A percentile compares a stretch with the other conserved stretches of the same genome.
Conservation (phyloP, 192 early-diverging fungal genomes). For the Coemansia sp. region DNA sequence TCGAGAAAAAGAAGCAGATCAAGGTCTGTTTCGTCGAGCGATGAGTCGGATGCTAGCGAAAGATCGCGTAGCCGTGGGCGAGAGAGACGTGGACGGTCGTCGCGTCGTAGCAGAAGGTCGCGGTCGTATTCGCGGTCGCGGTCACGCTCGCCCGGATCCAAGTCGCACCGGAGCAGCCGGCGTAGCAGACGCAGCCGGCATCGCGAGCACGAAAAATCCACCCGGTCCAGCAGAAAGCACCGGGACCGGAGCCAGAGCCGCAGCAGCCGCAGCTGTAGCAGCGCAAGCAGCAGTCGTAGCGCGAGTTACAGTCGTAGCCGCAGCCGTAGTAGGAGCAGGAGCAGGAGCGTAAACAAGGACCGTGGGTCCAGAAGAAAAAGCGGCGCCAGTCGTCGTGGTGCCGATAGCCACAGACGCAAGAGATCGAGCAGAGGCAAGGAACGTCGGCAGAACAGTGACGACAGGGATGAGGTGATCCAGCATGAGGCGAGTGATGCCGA, state of each 20-base stretch:
- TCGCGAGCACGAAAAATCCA: background rate
- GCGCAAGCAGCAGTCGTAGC: slow-evolving; percentile 7
- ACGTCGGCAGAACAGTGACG: background rate
- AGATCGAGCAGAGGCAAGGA: background rate
- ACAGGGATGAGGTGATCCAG: background rate
- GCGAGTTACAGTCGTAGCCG: slow-evolving; percentile 7
- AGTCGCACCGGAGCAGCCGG: slow-evolving; percentile 15
- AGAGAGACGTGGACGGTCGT: slow-evolving; percentile 4
- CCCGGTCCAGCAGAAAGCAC: slow-evolving; percentile 14
- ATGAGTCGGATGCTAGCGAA: slow-evolving; percentile 11
- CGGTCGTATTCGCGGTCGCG: slow-evolving; percentile 21
- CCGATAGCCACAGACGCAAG: background rate
- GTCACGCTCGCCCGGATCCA: slow-evolving; percentile 13
- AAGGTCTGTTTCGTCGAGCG: slow-evolving; percentile 26
- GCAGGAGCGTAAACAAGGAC: slow-evolving; percentile 14
- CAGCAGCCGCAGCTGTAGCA: slow-evolving; percentile 13
- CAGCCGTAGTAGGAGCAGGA: slow-evolving; percentile 18
- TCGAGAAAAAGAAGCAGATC: slow-evolving; percentile 9
- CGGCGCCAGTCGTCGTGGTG: background rate
- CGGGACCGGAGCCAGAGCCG: slow-evolving; percentile 10
- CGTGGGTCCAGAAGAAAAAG: slow-evolving; percentile 6
- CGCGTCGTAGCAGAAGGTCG: slow-evolving; percentile 17
- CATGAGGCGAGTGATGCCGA: background rate
- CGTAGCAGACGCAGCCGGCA: slow-evolving; percentile 17
- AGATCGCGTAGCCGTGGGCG: slow-evolving; percentile 28